phyloP scores from a whole-genome alignment of 208 protist species.

The Wallacemonas rigidus region DNA sequence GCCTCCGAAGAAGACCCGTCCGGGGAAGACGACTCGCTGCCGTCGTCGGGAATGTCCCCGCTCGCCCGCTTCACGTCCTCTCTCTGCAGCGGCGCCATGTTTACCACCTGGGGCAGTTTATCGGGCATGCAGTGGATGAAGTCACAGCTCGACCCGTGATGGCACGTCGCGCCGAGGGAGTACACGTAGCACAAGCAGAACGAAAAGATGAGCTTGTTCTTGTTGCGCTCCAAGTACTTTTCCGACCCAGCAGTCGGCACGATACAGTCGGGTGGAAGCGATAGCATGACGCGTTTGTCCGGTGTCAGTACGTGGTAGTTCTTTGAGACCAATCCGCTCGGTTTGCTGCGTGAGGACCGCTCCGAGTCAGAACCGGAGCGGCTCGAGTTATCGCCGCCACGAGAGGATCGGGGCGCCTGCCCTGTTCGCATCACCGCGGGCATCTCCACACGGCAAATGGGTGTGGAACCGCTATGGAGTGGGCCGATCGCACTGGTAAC shows the following conservation, averaged over 20 bases:
- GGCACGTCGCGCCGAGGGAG: conserved; percentile 39
- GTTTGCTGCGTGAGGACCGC: not conserved
- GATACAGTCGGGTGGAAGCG: conserved; percentile 56
- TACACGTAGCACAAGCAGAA: conserved; percentile 70
- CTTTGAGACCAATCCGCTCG: conserved; percentile 30
- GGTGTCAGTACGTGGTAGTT: conserved; percentile 70
- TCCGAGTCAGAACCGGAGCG: not conserved
- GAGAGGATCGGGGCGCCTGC: too few species aligned
- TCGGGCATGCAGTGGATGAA: conserved; percentile 69
- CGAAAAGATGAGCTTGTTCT: conserved; percentile 48
- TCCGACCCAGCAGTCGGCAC: conserved; percentile 46
- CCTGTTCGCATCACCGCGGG: conserved; percentile 5
- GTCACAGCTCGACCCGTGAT: conserved; percentile 52
- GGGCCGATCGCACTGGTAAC: not conserved
- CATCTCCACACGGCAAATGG: not conserved
- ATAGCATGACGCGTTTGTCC: conserved; percentile 62
- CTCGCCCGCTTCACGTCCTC: conserved; percentile 15
- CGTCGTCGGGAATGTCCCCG: not conserved
- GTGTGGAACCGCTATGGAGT: not conserved
- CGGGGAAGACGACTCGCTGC: not conserved
- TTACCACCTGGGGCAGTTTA: conserved; percentile 34
- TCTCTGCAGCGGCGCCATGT: conserved; percentile 14
- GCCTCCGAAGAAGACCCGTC: not conserved
- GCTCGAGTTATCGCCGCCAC: not conserved
- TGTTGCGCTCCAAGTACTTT: conserved; percentile 51